phyloP scores from a whole-genome alignment of 164 flowering plant species.

The Kalanchoe fedtschenkoi region DNA sequence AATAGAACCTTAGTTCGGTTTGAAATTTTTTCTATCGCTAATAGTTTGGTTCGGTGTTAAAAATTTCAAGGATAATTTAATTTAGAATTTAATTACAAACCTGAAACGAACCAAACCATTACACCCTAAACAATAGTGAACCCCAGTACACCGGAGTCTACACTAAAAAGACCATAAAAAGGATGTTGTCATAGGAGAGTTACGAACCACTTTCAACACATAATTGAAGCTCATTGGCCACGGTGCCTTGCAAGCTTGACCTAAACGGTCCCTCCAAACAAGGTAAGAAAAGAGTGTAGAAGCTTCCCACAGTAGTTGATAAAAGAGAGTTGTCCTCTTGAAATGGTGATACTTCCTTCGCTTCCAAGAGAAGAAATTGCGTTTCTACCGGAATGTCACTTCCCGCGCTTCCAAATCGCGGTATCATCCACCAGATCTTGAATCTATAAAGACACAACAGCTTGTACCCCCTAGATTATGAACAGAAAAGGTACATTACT shows the following conservation, averaged over 20 bases:
- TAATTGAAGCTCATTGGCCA: conserved; percentile 54
- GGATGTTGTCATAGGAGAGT: conserved; percentile 9
- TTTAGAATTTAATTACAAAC: no score
- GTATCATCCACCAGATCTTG: conserved; percentile 91
- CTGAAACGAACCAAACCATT: no score
- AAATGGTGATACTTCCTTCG: conserved; percentile 29
- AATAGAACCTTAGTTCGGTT: no score
- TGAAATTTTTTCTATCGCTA: no score
- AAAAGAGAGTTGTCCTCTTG: conserved; percentile 15
- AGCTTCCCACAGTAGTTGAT: conserved; percentile 17
- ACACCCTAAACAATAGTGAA: no score
- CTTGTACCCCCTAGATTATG: conserved; percentile 31
- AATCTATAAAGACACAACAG: conserved; percentile 43
- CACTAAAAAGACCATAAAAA: neutral
- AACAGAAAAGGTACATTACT: neutral
- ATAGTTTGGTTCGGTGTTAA: no score
- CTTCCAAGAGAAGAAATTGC: conserved; percentile 67
- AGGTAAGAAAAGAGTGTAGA: conserved; percentile 50
- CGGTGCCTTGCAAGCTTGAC: conserved; percentile 53
- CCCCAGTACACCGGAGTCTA: no score
- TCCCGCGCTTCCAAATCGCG: conserved; percentile 36
- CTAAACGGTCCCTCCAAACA: conserved; percentile 58
- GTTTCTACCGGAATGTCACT: conserved; percentile 66
- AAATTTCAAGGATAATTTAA: no score
- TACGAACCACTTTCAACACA: conserved; percentile 59